Evolutionary conservation across 2,329 filamentous ascomycete genomes (phyloP).

Genomic region (Colletotrichum tofieldiae): DNA sequence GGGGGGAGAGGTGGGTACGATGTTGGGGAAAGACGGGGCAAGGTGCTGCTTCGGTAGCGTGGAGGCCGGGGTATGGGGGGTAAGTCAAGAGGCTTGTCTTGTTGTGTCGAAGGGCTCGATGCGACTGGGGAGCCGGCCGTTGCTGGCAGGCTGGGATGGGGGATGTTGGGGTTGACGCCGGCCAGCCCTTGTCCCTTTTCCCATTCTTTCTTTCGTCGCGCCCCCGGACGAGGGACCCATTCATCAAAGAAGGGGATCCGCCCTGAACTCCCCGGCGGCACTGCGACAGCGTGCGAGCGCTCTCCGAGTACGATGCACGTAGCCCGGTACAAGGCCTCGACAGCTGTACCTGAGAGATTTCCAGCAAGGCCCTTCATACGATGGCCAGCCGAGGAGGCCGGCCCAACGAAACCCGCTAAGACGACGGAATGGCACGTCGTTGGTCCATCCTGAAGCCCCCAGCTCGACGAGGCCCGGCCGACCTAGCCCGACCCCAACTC

Average conservation of each 20-base stretch:
- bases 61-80: constrained; percentile 33
- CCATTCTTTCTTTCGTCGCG: neutral
- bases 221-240: constrained; percentile 16
- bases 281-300: neutral
- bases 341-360: neutral
- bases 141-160: constrained; percentile 30
- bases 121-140: constrained; percentile 20
- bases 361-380: neutral
- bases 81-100: constrained; percentile 31
- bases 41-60: constrained; percentile 34
- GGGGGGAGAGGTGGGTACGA: constrained; percentile 24
- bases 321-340: neutral
- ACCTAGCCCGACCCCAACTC: constrained; percentile 23
- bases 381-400: neutral
- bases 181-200: constrained; percentile 8
- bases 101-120: constrained; percentile 38
- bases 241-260: constrained; percentile 8
- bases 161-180: constrained; percentile 18
- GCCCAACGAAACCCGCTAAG: constrained; percentile 10
- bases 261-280: neutral
- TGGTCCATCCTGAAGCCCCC: constrained; percentile 2
- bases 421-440: neutral
- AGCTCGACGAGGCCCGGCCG: neutral
- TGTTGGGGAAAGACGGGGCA: constrained; percentile 44
- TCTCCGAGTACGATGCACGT: neutral